phyloP scores from a whole-genome alignment of 768 basidiomycete species.

The Boletus tylopilopsis region DNA sequence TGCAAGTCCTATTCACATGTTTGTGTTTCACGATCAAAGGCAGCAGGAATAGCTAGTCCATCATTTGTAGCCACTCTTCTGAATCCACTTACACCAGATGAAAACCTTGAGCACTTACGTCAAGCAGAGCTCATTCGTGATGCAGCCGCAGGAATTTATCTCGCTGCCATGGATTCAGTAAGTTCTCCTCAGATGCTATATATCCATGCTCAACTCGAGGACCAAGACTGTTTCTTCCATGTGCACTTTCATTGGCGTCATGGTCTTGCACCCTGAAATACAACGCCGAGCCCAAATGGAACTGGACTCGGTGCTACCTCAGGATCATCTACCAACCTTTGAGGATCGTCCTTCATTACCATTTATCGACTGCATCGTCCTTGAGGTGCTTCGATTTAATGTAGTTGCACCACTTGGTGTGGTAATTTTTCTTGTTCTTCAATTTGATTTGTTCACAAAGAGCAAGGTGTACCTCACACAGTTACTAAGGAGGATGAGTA shows the following conservation, averaged over 20 bases:
- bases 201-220: neutral
- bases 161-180: slow-evolving; percentile 12
- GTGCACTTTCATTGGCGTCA: slow-evolving; percentile 9
- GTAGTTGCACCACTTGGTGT: slow-evolving; percentile 11
- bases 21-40: neutral
- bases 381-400: slow-evolving; percentile 12
- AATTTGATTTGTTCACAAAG: neutral
- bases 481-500: slow-evolving; percentile 28
- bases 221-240: slow-evolving; percentile 4
- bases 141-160: slow-evolving; percentile 8
- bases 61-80: slow-evolving; percentile 12
- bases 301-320: slow-evolving; percentile 9
- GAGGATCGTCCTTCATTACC: slow-evolving; percentile 12
- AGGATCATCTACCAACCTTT: slow-evolving; percentile 10
- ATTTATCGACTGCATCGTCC: slow-evolving; percentile 13
- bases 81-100: slow-evolving; percentile 7
- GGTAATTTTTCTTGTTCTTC: neutral
- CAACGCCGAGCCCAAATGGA: slow-evolving; percentile 12
- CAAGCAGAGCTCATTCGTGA: slow-evolving; percentile 12
- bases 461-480: slow-evolving; percentile 34
- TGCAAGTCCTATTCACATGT: neutral
- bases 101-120: slow-evolving; percentile 4
- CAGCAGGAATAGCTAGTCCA: slow-evolving; percentile 2
- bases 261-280: slow-evolving; percentile 12
- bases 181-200: neutral